Percentiles rank a stretch among this genome's conserved stretches.
Evolutionary conservation across 208 protist species (phyloP).

Genomic region (Phytomonas francai): DNA sequence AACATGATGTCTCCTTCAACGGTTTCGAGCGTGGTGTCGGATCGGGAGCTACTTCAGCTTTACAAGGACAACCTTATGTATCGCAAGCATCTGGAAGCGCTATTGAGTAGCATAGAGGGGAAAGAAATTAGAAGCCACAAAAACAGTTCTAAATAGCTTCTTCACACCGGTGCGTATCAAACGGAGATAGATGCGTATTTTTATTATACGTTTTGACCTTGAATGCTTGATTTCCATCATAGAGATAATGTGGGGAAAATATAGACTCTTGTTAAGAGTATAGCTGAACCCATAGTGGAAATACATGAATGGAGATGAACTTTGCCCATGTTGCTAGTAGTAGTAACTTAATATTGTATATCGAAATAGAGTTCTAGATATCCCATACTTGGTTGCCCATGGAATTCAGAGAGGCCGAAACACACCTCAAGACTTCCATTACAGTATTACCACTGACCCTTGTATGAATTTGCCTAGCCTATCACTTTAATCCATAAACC

Average conservation of each 20-base stretch:
- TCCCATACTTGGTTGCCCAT: background rate
- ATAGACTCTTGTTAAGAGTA: background rate
- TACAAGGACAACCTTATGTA: slow-evolving; percentile 25
- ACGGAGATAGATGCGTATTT: background rate
- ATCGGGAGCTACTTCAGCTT: slow-evolving; percentile 23
- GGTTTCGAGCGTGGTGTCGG: slow-evolving; percentile 2
- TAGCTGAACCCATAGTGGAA: no score
- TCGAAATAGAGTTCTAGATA: background rate
- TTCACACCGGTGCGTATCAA: background rate
- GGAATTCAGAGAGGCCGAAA: background rate
- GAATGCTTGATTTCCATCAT: background rate
- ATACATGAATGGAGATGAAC: background rate
- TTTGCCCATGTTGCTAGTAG: background rate
- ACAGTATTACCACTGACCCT: background rate
- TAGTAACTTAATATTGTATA: background rate
- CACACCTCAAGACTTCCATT: background rate
- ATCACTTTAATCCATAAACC: background rate
- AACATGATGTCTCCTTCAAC: background rate
- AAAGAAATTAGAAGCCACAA: slow-evolving; percentile 2
- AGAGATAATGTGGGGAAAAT: no score
- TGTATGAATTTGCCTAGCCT: background rate
- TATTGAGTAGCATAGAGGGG: slow-evolving; percentile 13
- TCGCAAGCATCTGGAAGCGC: slow-evolving; percentile 14
- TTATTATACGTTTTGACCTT: background rate
- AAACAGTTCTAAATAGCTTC: background rate